phyloP scores from a whole-genome alignment of 148 eudicot species.

The Chenopodium album region DNA sequence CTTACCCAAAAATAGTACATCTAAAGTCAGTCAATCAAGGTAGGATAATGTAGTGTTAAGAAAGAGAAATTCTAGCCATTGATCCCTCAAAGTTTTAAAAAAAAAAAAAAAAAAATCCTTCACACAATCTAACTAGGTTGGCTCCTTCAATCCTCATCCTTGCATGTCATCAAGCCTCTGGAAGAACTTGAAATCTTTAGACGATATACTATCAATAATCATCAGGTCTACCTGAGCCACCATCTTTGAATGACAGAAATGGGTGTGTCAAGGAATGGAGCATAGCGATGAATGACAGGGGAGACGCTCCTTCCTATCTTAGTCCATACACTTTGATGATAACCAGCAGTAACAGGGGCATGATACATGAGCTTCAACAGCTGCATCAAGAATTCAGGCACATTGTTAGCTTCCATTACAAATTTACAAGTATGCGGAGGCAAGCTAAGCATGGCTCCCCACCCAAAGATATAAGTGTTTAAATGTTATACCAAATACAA shows the following conservation, averaged over 20 bases:
- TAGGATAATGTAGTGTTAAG: not conserved
- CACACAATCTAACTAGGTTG: not conserved
- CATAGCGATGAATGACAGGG: conserved; percentile 73
- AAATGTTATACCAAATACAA: not conserved
- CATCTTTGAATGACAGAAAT: conserved; percentile 68
- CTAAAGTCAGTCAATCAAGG: not conserved
- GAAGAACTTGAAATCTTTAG: not conserved
- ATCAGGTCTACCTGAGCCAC: conserved; percentile 66
- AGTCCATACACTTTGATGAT: conserved; percentile 90
- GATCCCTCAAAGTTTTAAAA: no score
- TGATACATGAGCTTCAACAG: conserved; percentile 96
- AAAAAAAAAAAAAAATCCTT: not conserved
- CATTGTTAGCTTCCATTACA: conserved; percentile 8
- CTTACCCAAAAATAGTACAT: not conserved
- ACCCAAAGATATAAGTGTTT: not conserved
- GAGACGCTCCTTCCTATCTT: conserved; percentile 59
- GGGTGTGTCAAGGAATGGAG: conserved; percentile 79
- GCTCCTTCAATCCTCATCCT: not conserved
- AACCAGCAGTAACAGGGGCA: conserved; percentile 75
- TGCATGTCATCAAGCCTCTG: not conserved
- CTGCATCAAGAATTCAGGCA: conserved; percentile 41
- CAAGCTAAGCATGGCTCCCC: not conserved
- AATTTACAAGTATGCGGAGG: no score
- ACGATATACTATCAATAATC: not conserved
- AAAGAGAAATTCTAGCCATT: not conserved